These are phyloP conservation scores for Uronychia setigera DNA, from an alignment of 73 alveolate species.

Conservation along the genomic window DNA sequence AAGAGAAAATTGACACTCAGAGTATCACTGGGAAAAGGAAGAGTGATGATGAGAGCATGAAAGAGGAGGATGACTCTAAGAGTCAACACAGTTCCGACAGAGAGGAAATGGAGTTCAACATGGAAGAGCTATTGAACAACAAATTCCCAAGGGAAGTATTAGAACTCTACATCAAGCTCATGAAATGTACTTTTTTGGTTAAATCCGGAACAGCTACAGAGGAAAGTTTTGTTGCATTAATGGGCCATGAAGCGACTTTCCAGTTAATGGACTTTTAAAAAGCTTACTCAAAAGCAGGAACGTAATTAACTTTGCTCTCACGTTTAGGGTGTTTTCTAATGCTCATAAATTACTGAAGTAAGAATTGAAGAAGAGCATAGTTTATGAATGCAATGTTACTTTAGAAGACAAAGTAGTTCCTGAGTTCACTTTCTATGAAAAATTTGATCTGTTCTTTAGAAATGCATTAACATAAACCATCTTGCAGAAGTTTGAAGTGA, in stretches of 20 bases:
- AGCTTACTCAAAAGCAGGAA: slow-evolving; percentile 22
- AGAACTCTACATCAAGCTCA: slow-evolving; percentile 42
- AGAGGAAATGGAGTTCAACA: background rate
- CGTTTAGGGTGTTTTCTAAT: slow-evolving; percentile 21
- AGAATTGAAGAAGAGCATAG: slow-evolving; percentile 31
- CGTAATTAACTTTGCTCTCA: background rate
- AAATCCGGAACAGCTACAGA: slow-evolving; percentile 1
- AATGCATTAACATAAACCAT: background rate
- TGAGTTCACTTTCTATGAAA: slow-evolving; percentile 41
- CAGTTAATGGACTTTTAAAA: slow-evolving; percentile 13
- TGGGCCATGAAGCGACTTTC: background rate
- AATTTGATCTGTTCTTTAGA: slow-evolving; percentile 27
- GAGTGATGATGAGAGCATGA: background rate
- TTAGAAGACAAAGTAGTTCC: slow-evolving; percentile 19
- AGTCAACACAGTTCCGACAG: background rate
- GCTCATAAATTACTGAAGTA: slow-evolving; percentile 33
- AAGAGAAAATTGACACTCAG: background rate
- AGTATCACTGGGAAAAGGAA: background rate
- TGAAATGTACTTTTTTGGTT: slow-evolving; percentile 20
- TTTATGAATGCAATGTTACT: slow-evolving; percentile 27
- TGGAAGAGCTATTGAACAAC: background rate
- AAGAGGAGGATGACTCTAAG: background rate
- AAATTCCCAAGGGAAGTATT: slow-evolving; percentile 28
- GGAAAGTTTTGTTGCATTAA: slow-evolving; percentile 7
- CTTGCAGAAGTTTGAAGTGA: background rate